Percentiles rank a stretch among this genome's conserved stretches.
Evolutionary conservation across 768 basidiomycete species (phyloP).

Genomic region (Tricholoma sp.): DNA sequence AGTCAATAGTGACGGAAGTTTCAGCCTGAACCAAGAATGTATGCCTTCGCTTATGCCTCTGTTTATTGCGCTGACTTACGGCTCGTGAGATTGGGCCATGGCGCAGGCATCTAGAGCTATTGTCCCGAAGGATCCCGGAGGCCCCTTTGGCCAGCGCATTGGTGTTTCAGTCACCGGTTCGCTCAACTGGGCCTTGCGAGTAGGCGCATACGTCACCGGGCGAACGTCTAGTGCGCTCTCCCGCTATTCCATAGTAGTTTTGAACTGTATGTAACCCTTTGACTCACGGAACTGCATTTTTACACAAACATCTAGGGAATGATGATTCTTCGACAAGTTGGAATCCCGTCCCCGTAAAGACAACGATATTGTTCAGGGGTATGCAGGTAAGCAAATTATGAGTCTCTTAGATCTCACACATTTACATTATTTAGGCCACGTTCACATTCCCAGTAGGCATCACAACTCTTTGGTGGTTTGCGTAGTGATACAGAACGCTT

Average conservation of each 20-base stretch:
- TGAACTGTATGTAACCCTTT: slow-evolving; percentile 49
- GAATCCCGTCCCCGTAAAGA: slow-evolving; percentile 47
- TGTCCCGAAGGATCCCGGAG: slow-evolving; percentile 60
- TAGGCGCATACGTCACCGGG: slow-evolving; percentile 59
- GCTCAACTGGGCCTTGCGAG: slow-evolving; percentile 54
- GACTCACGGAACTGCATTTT: not conserved
- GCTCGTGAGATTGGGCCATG: slow-evolving; percentile 55
- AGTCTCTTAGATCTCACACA: not conserved
- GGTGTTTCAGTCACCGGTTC: slow-evolving; percentile 56
- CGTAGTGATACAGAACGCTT: too few species aligned
- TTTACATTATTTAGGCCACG: slow-evolving; percentile 38
- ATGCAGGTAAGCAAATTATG: slow-evolving; percentile 37
- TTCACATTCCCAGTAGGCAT: slow-evolving; percentile 80
- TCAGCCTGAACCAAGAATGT: slow-evolving; percentile 72
- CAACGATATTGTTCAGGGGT: slow-evolving; percentile 63
- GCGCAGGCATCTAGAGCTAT: slow-evolving; percentile 72
- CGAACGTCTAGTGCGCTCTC: slow-evolving; percentile 46
- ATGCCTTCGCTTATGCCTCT: slow-evolving; percentile 14
- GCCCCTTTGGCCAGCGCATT: slow-evolving; percentile 66
- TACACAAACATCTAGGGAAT: slow-evolving; percentile 30
- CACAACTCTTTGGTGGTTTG: slow-evolving; percentile 51
- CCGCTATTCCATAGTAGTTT: slow-evolving; percentile 66
- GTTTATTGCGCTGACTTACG: not conserved
- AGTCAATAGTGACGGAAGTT: slow-evolving; percentile 59
- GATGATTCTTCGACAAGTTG: slow-evolving; percentile 44